Evolutionary conservation across 306 rosid genomes (phyloP), one percentile per base, ranked within the genome.

Genomic region (Sophora flavescens): DNA sequence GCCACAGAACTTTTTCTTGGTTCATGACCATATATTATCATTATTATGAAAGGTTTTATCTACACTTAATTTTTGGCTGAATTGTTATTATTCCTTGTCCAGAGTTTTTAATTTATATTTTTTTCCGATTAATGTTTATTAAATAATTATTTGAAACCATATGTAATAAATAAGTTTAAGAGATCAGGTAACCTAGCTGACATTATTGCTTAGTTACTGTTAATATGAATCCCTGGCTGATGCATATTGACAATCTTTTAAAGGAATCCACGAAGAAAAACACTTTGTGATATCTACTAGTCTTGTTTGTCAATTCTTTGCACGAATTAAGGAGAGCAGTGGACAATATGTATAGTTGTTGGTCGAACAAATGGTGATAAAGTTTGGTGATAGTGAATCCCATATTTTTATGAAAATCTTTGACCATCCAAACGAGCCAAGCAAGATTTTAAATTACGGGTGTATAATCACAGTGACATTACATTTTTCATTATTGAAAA

Each of bases 151-250:
- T 22, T 12, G 58, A 58, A 72, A 72, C 58, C 68, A 72, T 39
- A 48, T 42, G 56, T n/a, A 14, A 72, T 56, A 72, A 38, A 2
- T 38, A 67, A 60, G 56, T 36, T 66, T 58, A 62, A 74, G 63
- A 62, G 63, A 80, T 56, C 51, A 80, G 15, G 59, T 36, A 64
- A 14, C 53, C 63, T 56, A 56, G 36, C 9, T 66, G 50, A 39
- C 75, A 77, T 65, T 56, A 66, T 42, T 77, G 60, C 74, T 41
- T n/a, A 72, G 22, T 58, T 18, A 66, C 52, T 13, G 12, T 54
- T 67, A n/a, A 58, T 62, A 32, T 59, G 78, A 73, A 26, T 59
- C 58, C 9, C 33, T 73, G 47, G 68, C 35, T 44, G 17, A 41
- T 72, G 56, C 41, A 73, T 73, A 4, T 28, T 41, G 67, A 58